Base-by-base conservation (phyloP, 169 alveolate species). In the Cryptosporidium tyzzeri region DNA sequence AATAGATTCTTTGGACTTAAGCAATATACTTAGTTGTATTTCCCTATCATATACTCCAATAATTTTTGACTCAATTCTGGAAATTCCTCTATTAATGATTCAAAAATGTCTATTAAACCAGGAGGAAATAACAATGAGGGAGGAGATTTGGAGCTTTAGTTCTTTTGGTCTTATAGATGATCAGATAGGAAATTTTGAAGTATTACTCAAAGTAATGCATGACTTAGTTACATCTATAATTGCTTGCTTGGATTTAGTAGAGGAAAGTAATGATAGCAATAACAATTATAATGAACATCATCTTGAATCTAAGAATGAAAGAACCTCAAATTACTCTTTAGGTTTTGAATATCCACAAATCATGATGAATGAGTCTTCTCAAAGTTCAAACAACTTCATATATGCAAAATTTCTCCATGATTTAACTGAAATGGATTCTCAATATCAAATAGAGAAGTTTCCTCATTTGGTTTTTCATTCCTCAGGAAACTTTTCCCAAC, bases 11-110 rank as follows among this genome's bases (percentile, higher is more conserved):
- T 5, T 29, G 69, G 75, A 80, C 10, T 16, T 71, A 33, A 29
- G 71, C 26, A 48, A 31, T 80, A 29, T 10, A 18, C 55, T 62
- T 1, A 62, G 70, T 10, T 61, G 55, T 14, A 41, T 80, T 26
- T 65, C 89, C 69, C 16, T 65, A 14, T 65, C 71, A 26, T 80
- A 80, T 29, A 61, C 75, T 26, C 89, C 89, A n/a, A 67, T 80
- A 16, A 39, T 44, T 16, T 18, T 65, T n/a, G 68, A 80, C 37
- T 59, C 89, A n/a, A 26, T 37, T 44, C 16, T 80, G 26, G 89
- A 80, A 48, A 44, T 67, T 10, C 75, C 75, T 29, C 50, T 80
- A 8, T 12, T 65, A 48, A 62, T 80, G 35, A 65, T 59, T 41
- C 89, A 80, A 62, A 80, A 80, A 33, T 65, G 68, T 8, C 26